phyloP scores from a whole-genome alignment of 2,329 filamentous ascomycete genomes.

The Aspergillus texensis region DNA sequence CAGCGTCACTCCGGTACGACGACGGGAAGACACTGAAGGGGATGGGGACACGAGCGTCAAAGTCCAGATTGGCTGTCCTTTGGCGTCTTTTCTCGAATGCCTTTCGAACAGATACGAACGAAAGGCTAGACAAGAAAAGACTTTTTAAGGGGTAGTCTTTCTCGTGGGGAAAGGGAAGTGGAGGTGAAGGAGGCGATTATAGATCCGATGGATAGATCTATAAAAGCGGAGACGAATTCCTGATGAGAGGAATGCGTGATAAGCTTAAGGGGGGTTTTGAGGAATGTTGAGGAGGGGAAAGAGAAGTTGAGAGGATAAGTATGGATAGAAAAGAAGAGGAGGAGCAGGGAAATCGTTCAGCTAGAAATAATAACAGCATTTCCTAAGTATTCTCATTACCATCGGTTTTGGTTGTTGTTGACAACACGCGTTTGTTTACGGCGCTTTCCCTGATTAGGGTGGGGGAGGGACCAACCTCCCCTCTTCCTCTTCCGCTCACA shows the following conservation, averaged over 20 bases:
- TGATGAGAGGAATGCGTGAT: constrained; percentile 23
- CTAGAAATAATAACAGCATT: constrained; percentile 5
- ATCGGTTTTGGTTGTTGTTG: constrained; percentile 10
- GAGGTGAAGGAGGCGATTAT: constrained; percentile 21
- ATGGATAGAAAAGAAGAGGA: constrained; percentile 5
- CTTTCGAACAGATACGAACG: constrained; percentile 50
- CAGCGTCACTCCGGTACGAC: constrained; percentile 81
- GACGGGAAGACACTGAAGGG: constrained; percentile 99
- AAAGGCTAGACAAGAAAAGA: constrained; percentile 54
- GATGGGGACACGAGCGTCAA: constrained; percentile 98
- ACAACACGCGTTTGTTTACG: constrained; percentile 28
- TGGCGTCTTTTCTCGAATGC: constrained; percentile 70
- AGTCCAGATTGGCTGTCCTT: constrained; percentile 98
- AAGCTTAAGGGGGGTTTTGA: constrained; percentile 6
- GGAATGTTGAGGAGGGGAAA: constrained; percentile 15
- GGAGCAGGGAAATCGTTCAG: constrained; percentile 2
- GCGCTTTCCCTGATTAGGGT: constrained; percentile 22
- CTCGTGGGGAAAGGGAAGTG: constrained; percentile 28
- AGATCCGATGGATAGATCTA: constrained; percentile 26
- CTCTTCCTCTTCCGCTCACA: neutral
- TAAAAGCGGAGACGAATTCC: constrained; percentile 25
- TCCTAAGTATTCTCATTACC: constrained; percentile 5
- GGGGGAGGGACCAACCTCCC: constrained; percentile 11
- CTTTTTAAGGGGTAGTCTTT: constrained; percentile 43
- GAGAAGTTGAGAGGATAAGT: constrained; percentile 17